Percentiles rank a stretch among this genome's conserved stretches.
Conservation (phyloP, 73 alveolate species). For the Uronychia binucleata region DNA sequence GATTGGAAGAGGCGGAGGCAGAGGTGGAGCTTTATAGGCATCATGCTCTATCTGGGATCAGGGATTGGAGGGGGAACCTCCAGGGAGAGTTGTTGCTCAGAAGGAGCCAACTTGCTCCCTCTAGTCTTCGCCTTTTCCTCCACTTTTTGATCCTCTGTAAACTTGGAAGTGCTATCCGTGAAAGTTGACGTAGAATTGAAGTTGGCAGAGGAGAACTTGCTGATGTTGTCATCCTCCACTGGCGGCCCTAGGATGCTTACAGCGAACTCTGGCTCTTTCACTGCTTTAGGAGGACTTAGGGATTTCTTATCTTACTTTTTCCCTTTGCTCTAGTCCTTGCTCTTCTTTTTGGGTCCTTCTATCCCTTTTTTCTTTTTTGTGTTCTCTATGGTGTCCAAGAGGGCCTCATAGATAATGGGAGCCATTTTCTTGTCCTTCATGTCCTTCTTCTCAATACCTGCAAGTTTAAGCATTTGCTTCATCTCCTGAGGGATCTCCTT, state of each 20-base stretch:
- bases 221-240: background rate
- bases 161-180: background rate
- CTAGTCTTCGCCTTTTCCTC: too few relatives aligned
- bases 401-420: slow-evolving; percentile 38
- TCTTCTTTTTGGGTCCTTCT: background rate
- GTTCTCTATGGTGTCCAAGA: background rate
- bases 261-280: too few relatives aligned
- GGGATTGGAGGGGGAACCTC: too few relatives aligned
- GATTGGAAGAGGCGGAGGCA: too few relatives aligned
- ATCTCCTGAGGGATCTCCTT: slow-evolving; percentile 66
- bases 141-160: background rate
- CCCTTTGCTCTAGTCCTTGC: background rate
- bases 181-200: background rate
- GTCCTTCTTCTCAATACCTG: slow-evolving; percentile 58
- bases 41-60: too few relatives aligned
- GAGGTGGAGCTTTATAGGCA: too few relatives aligned
- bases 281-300: too few relatives aligned
- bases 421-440: slow-evolving; percentile 45
- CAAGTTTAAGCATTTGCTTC: slow-evolving; percentile 33
- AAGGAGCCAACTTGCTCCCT: too few relatives aligned
- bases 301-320: background rate
- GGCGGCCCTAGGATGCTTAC: too few relatives aligned
- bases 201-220: background rate
- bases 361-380: background rate
- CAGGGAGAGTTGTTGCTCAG: too few relatives aligned